These are phyloP conservation scores for Calamus simplicifolius DNA, from an alignment of 176 grass and related monocot genomes.

Conservation along the genomic window DNA sequence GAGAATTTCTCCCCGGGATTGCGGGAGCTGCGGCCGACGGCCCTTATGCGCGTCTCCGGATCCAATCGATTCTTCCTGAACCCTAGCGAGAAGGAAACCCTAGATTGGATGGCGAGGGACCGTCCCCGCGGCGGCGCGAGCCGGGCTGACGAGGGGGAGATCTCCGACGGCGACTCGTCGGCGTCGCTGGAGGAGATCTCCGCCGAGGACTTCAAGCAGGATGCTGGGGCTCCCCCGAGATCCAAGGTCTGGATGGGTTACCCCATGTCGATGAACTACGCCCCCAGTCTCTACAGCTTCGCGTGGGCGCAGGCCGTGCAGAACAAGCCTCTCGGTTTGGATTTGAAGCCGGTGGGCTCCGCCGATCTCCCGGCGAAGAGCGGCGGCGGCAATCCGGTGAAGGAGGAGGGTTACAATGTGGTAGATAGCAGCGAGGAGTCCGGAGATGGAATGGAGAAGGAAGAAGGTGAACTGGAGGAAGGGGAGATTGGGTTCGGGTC, in stretches of 20 bases:
- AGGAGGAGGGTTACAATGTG: conserved; percentile 12
- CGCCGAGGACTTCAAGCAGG: conserved; percentile 46
- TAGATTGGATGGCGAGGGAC: conserved; percentile 22
- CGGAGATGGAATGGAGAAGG: conserved; percentile 32
- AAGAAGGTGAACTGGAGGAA: conserved; percentile 41
- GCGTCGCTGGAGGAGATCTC: conserved; percentile 59
- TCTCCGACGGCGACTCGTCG: conserved; percentile 64
- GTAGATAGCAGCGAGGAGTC: conserved; percentile 16
- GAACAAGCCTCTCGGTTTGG: conserved; percentile 68
- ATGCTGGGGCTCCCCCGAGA: conserved; percentile 10
- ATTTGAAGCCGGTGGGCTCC: conserved; percentile 10
- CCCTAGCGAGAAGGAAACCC: conserved; percentile 16
- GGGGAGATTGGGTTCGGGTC: conserved; percentile 30
- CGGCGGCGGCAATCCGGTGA: background rate
- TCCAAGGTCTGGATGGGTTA: conserved; percentile 83
- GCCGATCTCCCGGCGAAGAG: background rate
- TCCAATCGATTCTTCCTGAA: conserved; percentile 21
- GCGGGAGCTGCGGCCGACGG: background rate
- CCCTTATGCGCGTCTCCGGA: conserved; percentile 17
- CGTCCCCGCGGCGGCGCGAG: background rate
- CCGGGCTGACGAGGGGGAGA: conserved; percentile 26
- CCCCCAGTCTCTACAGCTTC: conserved; percentile 61
- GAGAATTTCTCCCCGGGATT: background rate
- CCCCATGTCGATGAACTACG: conserved; percentile 64
- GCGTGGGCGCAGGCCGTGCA: conserved; percentile 92